Base-by-base conservation (phyloP, 140 eudicot species). In the Ambrosia hybrid region DNA sequence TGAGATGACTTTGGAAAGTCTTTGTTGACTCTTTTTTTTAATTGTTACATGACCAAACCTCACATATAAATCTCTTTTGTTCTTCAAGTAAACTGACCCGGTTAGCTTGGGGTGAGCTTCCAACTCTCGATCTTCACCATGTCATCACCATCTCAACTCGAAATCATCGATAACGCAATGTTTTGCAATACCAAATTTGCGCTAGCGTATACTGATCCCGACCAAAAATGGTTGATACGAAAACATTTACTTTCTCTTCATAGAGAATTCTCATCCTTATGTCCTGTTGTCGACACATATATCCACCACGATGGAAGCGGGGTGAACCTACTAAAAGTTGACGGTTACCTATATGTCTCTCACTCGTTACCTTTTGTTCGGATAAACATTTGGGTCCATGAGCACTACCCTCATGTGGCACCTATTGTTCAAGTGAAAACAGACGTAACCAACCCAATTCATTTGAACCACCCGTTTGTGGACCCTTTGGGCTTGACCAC, bases 191-290 rank as follows among this genome's bases (percentile, higher is more conserved):
- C 63, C 41, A 48, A 55, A 2, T 73, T 49, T 14, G 82, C 79
- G 5, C 67, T 81, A 56, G 82, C 95, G 9, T 90, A 87, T 76
- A n/a, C 68, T 0, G 87, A 85, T 71, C 82, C 89, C 0, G 77
- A 81, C 67, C 89, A 90, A 37, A 90, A 87, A 80, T 81, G 83
- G 89, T 30, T 87, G n/a, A 87, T 90, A 14, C 79, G 92, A 13
- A 33, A 79, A 11, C 95, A 90, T 61, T 81, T 90, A 34, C 53
- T 85, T 6, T 56, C 85, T 4, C 84, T 86, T 33, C 70, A 75
- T 45, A 75, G 72, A 15, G 82, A 85, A 61, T 88, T 79, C 51
- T 81, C 87, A 0, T 74, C 81, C 26, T 68, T 91, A 48, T 6
- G 51, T 12, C 92, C 95, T 21, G 55, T 71, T 3, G 51, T 81